These are phyloP conservation scores for Zoysia japonica DNA, from an alignment of 176 grass and related monocot genomes.

Conservation along the genomic window DNA sequence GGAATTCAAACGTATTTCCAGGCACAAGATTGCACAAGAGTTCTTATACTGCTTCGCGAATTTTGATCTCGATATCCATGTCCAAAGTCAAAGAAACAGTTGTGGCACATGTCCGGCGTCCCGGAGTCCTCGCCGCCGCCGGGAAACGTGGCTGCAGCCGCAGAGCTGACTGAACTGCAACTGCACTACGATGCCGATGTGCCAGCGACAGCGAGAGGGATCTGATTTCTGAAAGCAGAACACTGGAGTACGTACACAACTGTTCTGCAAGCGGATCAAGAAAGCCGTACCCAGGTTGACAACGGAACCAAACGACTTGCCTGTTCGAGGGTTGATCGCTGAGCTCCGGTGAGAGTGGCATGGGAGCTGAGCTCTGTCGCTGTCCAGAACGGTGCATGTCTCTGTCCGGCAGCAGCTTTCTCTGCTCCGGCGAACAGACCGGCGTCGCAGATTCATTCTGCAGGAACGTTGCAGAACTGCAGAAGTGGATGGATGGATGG, in stretches of 20 bases:
- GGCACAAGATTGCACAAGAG: not conserved
- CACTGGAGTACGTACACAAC: not conserved
- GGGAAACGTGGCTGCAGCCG: not conserved
- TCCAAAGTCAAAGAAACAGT: not conserved
- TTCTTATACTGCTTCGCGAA: not conserved
- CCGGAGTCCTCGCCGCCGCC: not conserved
- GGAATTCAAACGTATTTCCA: not conserved
- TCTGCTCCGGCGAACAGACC: too few relatives aligned
- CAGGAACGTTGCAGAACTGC: too few relatives aligned
- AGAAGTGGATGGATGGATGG: too few relatives aligned
- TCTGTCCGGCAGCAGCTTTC: too few relatives aligned
- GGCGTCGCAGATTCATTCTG: too few relatives aligned
- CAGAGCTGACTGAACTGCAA: not conserved
- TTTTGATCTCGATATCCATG: not conserved
- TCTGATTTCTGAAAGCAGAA: not conserved
- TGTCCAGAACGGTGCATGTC: too few relatives aligned
- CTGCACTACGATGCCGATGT: not conserved
- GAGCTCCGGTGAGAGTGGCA: not conserved
- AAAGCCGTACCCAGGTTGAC: too few relatives aligned
- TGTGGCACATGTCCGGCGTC: not conserved
- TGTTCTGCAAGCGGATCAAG: not conserved
- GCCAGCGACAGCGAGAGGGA: not conserved
- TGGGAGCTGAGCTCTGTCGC: too few relatives aligned
- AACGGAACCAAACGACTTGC: not conserved
- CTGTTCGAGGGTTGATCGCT: not conserved